Base-by-base conservation (phyloP, 2,329 filamentous ascomycete species). In the Cladophialophora bantiana region DNA sequence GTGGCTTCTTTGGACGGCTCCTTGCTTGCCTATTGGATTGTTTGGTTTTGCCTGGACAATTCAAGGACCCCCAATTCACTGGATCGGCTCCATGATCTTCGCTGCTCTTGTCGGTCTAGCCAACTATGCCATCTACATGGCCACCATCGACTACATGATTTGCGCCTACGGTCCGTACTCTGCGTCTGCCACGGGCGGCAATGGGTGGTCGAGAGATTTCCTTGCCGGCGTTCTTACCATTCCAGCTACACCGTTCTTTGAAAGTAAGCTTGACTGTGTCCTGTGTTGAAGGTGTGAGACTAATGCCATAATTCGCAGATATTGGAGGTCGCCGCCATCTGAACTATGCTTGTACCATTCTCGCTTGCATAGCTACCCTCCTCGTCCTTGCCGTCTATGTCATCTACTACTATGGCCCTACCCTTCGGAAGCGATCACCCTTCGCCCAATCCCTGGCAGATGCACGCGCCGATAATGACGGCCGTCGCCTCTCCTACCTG, bases 111-210 rank as follows among this genome's bases (percentile, higher is more conserved):
- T 90, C 42, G 88, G 87, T 32, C 84, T 90, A 56, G 88, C 88
- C 45, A 90, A 90, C 72, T 85, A 83, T 66, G 77, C 79, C 15
- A 88, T 89, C 59, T 89, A 90, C 76, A 88, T 89, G 83, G 85
- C 87, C 7, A 88, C 86, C 2, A 88, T 90, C 70, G 85, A 88
- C 72, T 88, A 88, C 75, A 86, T 87, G 82, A 85, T 88, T 57
- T 88, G 85, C 62, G 87, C 88, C 2, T 90, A 90, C 72, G 88
- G 88, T 0, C 84, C 85, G 0, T 90, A 88, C 75, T 86, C 88
- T 0, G 87, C 88, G 9, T 89, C 86, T 0, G 88, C 88, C 0
- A 89, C 87, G 0, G 88, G 88, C 52, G 88, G 88, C 18, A 90
- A 90, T 71, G 88, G 87, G 15, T 89, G 88, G 76, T 83, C 87